These are phyloP conservation scores for Quercus dentata DNA, from an alignment of 306 rosid genomes.

Conservation along the genomic window DNA sequence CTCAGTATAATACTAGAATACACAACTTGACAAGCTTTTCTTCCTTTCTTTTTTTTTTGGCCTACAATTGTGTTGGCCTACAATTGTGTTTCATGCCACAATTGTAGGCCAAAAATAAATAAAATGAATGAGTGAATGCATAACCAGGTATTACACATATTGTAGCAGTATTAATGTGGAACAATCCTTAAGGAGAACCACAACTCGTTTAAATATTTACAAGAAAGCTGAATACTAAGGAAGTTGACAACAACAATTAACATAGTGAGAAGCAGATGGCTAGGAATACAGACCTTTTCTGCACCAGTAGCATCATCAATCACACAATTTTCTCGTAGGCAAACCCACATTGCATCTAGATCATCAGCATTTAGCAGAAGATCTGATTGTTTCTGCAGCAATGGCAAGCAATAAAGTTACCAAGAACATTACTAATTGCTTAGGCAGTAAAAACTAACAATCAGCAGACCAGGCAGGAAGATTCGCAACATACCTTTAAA, in stretches of 20 bases:
- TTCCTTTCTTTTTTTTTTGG: background rate
- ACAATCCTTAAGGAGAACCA: background rate
- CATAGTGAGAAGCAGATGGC: conserved; percentile 10
- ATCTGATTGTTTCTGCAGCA: conserved; percentile 92
- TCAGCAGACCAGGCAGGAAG: background rate
- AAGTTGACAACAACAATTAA: background rate
- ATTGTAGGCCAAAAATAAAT: background rate
- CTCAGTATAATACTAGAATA: conserved; percentile 10
- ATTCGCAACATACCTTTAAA: conserved; percentile 50
- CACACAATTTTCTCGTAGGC: conserved; percentile 97
- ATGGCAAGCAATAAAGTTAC: conserved; percentile 18
- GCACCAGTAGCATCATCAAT: conserved; percentile 98
- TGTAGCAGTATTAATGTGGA: background rate
- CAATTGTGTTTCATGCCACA: background rate
- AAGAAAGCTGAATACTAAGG: background rate
- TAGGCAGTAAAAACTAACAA: conserved; percentile 18
- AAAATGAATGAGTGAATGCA: background rate
- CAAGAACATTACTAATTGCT: conserved; percentile 13
- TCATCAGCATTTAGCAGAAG: conserved; percentile 97
- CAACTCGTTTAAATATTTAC: background rate
- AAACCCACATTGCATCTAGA: conserved; percentile 97
- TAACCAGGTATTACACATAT: background rate
- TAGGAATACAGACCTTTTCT: conserved; percentile 65
- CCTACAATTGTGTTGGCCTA: too few relatives aligned
- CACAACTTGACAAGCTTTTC: conserved; percentile 11